Evolutionary conservation across 73 alveolate genomes (phyloP).

Genomic region (Blepharisma stoltei): DNA sequence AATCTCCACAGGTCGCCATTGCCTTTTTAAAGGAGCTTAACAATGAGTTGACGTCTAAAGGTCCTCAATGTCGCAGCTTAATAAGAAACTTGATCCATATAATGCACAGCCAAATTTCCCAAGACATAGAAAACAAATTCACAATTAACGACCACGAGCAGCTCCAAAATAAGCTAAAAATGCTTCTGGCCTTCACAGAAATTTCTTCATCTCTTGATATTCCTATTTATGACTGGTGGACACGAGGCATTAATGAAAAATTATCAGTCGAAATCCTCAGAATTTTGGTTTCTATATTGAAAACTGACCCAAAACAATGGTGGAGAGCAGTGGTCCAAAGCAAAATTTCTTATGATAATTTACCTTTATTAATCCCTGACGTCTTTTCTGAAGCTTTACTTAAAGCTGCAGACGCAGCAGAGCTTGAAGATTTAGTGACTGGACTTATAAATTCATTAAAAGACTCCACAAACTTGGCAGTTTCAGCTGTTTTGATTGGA

Average conservation of each 20-base stretch:
- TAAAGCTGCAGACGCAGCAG: not conserved
- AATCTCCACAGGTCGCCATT: not conserved
- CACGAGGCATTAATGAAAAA: not conserved
- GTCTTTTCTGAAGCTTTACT: not conserved
- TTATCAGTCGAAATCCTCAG: not conserved
- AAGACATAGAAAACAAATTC: not conserved
- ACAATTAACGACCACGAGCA: not conserved
- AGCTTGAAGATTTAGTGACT: not conserved
- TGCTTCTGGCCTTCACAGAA: not conserved
- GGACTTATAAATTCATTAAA: conserved; percentile 19
- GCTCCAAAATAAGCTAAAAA: not conserved
- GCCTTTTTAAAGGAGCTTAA: not conserved
- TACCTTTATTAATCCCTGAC: not conserved
- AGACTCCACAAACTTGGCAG: conserved; percentile 41
- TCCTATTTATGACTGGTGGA: conserved; percentile 5
- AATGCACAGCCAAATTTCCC: not conserved
- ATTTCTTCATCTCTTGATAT: not conserved
- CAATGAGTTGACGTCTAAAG: not conserved
- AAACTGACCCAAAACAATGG: not conserved
- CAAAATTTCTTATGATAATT: not conserved
- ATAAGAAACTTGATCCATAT: not conserved
- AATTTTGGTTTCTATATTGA: not conserved
- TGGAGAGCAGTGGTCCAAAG: not conserved
- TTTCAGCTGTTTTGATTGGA: conserved; percentile 55
- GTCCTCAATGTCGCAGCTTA: not conserved